These are phyloP conservation scores for Amanita rubescens DNA, from an alignment of 768 basidiomycete genomes.

Conservation along the genomic window DNA sequence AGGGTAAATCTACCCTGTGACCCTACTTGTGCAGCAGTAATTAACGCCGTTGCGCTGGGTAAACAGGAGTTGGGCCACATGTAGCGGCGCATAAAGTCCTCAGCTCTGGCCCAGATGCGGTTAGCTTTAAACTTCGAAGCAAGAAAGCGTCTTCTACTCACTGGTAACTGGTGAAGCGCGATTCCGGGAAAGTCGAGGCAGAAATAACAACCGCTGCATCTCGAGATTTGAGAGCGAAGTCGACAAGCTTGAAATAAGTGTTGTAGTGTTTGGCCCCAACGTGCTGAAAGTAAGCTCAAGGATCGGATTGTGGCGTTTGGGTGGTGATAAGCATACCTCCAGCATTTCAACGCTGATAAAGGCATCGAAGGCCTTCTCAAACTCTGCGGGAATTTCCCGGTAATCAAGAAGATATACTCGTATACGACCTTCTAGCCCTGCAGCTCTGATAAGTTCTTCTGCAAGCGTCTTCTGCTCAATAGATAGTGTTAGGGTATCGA, in stretches of 20 bases:
- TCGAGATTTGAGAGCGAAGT: conserved; percentile 64
- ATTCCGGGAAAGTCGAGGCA: conserved; percentile 65
- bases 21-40: conserved; percentile 61
- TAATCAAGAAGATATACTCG: conserved; percentile 90
- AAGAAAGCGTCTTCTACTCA: conserved; percentile 26
- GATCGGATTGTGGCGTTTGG: conserved; percentile 31
- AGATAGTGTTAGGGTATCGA: conserved; percentile 86
- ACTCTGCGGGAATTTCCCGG: conserved; percentile 76
- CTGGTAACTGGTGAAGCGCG: conserved; percentile 64
- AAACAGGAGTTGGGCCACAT: conserved; percentile 90
- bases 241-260: conserved; percentile 69
- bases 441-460: conserved; percentile 71
- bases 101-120: conserved; percentile 35
- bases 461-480: conserved; percentile 83
- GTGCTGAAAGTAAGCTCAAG: conserved; percentile 27
- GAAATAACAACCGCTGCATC: conserved; percentile 64
- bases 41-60: conserved; percentile 78
- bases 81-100: conserved; percentile 82
- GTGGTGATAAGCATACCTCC: conserved; percentile 36
- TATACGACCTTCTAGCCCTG: conserved; percentile 62
- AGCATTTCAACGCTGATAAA: conserved; percentile 80
- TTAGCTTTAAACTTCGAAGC: conserved; percentile 2
- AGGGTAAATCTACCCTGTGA: conserved; percentile 75
- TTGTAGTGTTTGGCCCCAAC: conserved; percentile 53
- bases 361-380: conserved; percentile 74